Conservation (phyloP, 2,329 filamentous ascomycete species). For the Trichoderma citrinoviride region DNA sequence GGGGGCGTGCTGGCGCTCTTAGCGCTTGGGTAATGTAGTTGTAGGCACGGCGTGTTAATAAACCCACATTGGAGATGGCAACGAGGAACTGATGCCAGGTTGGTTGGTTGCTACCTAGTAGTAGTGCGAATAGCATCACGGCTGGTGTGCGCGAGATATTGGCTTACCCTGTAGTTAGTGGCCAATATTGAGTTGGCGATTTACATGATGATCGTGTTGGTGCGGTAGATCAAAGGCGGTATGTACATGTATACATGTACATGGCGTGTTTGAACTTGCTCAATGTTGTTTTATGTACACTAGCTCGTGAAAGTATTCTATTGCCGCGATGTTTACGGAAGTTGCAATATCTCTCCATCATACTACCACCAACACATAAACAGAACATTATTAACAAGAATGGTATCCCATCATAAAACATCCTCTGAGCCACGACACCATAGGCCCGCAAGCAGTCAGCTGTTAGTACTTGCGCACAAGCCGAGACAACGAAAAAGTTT, state of each 20-base stretch:
- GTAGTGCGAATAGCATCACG: neutral
- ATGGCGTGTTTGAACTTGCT: too few relatives aligned
- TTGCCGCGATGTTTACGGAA: too few relatives aligned
- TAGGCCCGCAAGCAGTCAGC: neutral
- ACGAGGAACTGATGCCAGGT: neutral
- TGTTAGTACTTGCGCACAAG: too few relatives aligned
- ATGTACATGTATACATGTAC: too few relatives aligned
- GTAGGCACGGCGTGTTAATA: neutral
- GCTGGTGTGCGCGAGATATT: neutral
- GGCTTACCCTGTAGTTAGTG: neutral
- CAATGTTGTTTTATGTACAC: too few relatives aligned
- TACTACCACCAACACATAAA: too few relatives aligned
- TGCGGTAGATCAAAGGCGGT: too few relatives aligned
- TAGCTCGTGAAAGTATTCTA: too few relatives aligned
- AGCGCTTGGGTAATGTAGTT: conserved; percentile 6
- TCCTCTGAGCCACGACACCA: neutral
- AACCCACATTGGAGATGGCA: neutral
- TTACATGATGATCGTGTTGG: too few relatives aligned
- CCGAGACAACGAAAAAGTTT: conserved; percentile 12
- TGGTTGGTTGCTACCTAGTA: neutral
- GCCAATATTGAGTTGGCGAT: neutral
- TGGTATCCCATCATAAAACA: neutral
- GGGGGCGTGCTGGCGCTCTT: neutral
- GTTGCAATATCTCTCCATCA: too few relatives aligned
- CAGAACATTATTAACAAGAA: too few relatives aligned